A percentile compares a stretch with the other conserved stretches of the same genome.
These are phyloP conservation scores for Cenchrus purpureus DNA, from an alignment of 176 grass and related monocot genomes.

Conservation along the genomic window DNA sequence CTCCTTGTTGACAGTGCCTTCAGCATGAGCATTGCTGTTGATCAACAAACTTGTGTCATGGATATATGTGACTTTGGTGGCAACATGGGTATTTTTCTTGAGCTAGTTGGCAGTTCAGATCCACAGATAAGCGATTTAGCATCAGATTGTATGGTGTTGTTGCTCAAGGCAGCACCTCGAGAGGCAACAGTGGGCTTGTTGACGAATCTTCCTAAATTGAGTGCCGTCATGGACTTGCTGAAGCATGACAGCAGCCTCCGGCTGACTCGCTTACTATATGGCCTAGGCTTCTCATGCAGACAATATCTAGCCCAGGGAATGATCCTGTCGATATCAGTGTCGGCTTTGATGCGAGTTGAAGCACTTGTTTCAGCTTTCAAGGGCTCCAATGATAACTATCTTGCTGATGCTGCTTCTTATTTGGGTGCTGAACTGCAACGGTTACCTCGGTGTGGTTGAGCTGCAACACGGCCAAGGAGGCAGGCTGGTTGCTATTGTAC, in stretches of 20 bases:
- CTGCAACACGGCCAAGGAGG: constrained; percentile 13
- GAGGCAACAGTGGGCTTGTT: constrained; percentile 83
- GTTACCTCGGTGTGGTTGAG: constrained; percentile 80
- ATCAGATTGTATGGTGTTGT: constrained; percentile 77
- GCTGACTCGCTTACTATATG: constrained; percentile 76
- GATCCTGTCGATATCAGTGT: constrained; percentile 83
- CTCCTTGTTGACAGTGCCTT: constrained; percentile 79
- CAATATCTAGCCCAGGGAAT: constrained; percentile 91
- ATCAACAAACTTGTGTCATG: constrained; percentile 79
- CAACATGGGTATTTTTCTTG: constrained; percentile 83
- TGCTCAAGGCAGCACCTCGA: constrained; percentile 79
- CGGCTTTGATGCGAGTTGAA: constrained; percentile 80
- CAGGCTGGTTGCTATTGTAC: constrained; percentile 1
- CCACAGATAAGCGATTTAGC: constrained; percentile 78
- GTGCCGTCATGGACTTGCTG: constrained; percentile 56
- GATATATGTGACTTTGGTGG: constrained; percentile 90
- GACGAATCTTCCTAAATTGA: constrained; percentile 78
- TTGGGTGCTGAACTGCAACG: constrained; percentile 71
- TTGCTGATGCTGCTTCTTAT: constrained; percentile 68
- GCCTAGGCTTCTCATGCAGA: constrained; percentile 79
- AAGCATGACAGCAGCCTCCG: constrained; percentile 51
- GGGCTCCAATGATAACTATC: constrained; percentile 55
- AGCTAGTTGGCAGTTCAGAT: constrained; percentile 62
- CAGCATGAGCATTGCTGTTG: constrained; percentile 89
- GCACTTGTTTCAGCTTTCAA: constrained; percentile 62